Base-by-base conservation (phyloP, 306 rosid species). In the Pachyrhizus erosus region DNA sequence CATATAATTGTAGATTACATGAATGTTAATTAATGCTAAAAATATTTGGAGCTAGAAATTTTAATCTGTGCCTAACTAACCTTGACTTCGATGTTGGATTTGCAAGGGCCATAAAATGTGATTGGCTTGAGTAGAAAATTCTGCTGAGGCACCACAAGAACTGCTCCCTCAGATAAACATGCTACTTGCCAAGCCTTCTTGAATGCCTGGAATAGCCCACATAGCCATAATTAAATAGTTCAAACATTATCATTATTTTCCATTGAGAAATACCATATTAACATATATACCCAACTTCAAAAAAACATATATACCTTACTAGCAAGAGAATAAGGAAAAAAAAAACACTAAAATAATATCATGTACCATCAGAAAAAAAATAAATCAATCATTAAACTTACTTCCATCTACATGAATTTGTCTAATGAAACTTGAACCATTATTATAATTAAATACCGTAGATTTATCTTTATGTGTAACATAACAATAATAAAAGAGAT, bases 31-130 rank as follows among this genome's bases (percentile, higher is more conserved):
- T 13, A 23, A 14, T 67, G 64, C 3, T 49, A 31, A 46, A 7
- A 45, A 27, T 65, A 13, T 43, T 21, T 21, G 54, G 7, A 68
- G 40, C 51, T 12, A 27, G 0, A 7, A 58, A 26, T 15, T 66
- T 66, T 37, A 33, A 66, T 33, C 4, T 65, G 27, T 65, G 27
- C 1, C 15, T 17, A 83, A 20, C 70, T 39, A 37, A 92, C 97
- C 87, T 89, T 87, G 2, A 90, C 24, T 33, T 70, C 24, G 5
- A 89, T 70, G 45, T 40, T 33, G 72, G 98, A 87, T 65, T 89
- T 86, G 80, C 98, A 93, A 4, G 98, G 97, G 42, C 97, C 97
- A 9, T 83, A 75, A 65, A 93, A 90, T 49, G 29, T 84, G 67
- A 84, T 73, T 65, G 93, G 93, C 77, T 84, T 85, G 23, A 93